Base-by-base conservation (phyloP, 139 green algal genomes). In the Penium margaritaceum region DNA sequence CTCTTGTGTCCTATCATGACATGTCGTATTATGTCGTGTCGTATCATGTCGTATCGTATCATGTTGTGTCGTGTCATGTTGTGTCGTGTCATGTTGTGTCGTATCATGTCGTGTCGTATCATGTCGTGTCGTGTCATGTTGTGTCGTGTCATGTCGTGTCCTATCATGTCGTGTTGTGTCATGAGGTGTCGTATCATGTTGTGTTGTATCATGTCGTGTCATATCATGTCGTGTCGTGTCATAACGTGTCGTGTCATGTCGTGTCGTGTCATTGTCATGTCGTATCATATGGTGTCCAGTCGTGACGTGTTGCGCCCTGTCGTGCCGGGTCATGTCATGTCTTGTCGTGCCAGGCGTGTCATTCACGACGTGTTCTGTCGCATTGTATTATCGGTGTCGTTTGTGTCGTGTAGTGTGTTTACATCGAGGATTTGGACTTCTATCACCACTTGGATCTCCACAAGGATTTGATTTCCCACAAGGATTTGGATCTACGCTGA, bases 221-320 rank as follows among this genome's bases (percentile, higher is more conserved):
- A 14, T 53, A 14, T 53, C 43, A 14, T 53, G 43, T 53, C 43
- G 43, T 53, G 43, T 53, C 43, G 43, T 53, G 43, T 53, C 43
- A 14, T 53, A 14, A n/a, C 43, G 43, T 53, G 43, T 12, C 43
- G 43, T 53, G 43, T 53, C 43, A 14, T 53, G 43, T 53, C 43
- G 43, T 53, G 43, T 53, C 43, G 43, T 53, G 43, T 53, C 43
- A 14, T 53, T 62, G 53, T 27, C 53, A 30, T 63, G 54, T 63
- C 54, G 24, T 29, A 34, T 63, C 54, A 34, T 63, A n/a, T 29
- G 19, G 24, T 3, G 54, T 63, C 44, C 19, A 15, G n/a, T 54
- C 44, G n/a, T 54, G 44, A 15, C 44, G n/a, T 3, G 2, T 63
- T n/a, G 24, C 27, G 24, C 2, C 54, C 14, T 63, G 54, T 29